phyloP scores from a whole-genome alignment of 495 filamentous ascomycete species.

The Talaromyces nanjingensis region DNA sequence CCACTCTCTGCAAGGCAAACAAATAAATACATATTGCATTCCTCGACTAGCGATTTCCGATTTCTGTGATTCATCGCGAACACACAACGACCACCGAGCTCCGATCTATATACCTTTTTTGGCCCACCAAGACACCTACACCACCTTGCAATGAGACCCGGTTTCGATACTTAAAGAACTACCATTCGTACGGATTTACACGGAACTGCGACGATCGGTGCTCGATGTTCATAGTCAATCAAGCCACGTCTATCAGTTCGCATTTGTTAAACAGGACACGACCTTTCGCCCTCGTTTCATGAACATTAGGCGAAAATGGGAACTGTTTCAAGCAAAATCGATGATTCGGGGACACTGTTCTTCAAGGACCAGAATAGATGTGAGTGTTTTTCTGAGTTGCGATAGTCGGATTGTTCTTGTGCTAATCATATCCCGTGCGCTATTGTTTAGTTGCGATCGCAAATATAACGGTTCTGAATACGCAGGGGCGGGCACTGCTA shows the following conservation, averaged over 20 bases:
- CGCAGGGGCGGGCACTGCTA: conserved; percentile 63
- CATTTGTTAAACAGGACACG: background rate
- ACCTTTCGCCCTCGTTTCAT: background rate
- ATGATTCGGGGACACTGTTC: conserved; percentile 76
- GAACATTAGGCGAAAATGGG: conserved; percentile 57
- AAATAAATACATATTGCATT: background rate
- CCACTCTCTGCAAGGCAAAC: background rate
- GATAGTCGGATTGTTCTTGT: background rate
- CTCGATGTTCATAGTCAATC: background rate
- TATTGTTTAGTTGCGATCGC: conserved; percentile 68
- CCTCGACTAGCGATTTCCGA: background rate
- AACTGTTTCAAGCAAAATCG: conserved; percentile 82
- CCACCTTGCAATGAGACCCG: background rate
- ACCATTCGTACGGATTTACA: background rate
- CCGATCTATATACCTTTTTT: background rate
- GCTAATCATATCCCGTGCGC: conserved; percentile 12
- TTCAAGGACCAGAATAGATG: conserved; percentile 87
- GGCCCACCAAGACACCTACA: background rate
- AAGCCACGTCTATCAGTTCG: background rate
- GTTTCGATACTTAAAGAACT: background rate
- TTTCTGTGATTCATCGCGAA: background rate
- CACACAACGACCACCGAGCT: background rate
- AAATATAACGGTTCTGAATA: conserved; percentile 70
- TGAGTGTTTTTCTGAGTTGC: conserved; percentile 33
- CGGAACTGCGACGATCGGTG: background rate